phyloP scores from a whole-genome alignment of 2,329 filamentous ascomycete species.

The Microsporum audouinii region DNA sequence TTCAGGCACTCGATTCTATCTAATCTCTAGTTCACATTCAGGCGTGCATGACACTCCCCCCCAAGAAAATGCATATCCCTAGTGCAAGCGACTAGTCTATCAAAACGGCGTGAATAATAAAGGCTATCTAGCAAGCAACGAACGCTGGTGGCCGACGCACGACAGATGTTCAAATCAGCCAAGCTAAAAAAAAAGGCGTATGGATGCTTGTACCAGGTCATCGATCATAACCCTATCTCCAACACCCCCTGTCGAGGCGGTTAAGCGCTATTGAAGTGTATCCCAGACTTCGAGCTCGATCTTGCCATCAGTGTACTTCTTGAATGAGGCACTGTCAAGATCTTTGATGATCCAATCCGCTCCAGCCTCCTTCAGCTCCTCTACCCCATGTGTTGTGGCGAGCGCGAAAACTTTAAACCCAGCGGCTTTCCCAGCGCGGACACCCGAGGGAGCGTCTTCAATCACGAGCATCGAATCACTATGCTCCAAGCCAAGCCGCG shows the following conservation, averaged over 20 bases:
- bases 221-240: slow-evolving; percentile 3
- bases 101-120: background rate
- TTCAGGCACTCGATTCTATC: background rate
- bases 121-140: background rate
- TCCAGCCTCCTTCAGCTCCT: slow-evolving; percentile 60
- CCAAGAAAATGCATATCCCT: background rate
- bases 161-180: background rate
- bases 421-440: slow-evolving; percentile 70
- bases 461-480: slow-evolving; percentile 57
- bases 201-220: background rate
- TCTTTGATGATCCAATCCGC: slow-evolving; percentile 82
- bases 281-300: slow-evolving; percentile 58
- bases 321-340: slow-evolving; percentile 58
- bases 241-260: background rate
- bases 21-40: background rate
- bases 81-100: background rate
- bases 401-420: slow-evolving; percentile 78
- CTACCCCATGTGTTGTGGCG: slow-evolving; percentile 67
- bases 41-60: background rate
- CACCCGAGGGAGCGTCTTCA: slow-evolving; percentile 81
- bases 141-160: background rate
- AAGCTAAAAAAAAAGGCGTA: background rate
- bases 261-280: slow-evolving; percentile 32
- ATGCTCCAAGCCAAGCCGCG: slow-evolving; percentile 43
- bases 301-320: slow-evolving; percentile 44